Evolutionary conservation across 2,329 filamentous ascomycete genomes (phyloP), one percentile per base, ranked within the genome.

Genomic region (Penicillium expansum): DNA sequence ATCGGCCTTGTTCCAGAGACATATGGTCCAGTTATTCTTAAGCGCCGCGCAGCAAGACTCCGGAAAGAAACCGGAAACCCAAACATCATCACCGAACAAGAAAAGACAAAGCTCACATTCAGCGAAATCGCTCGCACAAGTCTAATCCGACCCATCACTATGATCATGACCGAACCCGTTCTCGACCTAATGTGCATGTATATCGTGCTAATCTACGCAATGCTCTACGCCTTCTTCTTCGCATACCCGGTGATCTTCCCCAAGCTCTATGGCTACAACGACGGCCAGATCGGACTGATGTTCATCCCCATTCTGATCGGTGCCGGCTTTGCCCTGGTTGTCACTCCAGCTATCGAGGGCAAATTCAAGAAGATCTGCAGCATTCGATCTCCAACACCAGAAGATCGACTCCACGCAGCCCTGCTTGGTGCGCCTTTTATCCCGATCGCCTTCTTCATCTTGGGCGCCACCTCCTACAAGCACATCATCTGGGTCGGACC

Each of bases 341-440:
- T 68, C 0, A 74, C 72, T 0, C 73, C 71, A 18, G 32, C 57
- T 13, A 83, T 94, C 64, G 93, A 94, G 80, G 86, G 82, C 59
- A 86, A 93, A 74, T 94, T 94, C 78, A 73, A 90, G 55, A 80
- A 68, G 16, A 73, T 88, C 39, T 82, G 81, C 5, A 64, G 74
- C 6, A 81, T 83, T 63, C 87, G 88, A 59, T 79, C 82, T 27
- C 89, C 90, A 1, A 89, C 89, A 0, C 86, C 90, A 2, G 90
- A 93, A 74, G 77, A 82, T 3, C 84, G 90, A 18, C 80, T 93
- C 1, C 86, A 92, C 48, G 89, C 89, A 48, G 92, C 92, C 81
- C 86, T 90, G 81, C 65, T 79, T 29, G 84, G 82, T 8, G 89
- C 86, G 72, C 89, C 86, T 81, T 86, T 83, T 69, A 89, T 86